These are phyloP conservation scores for Puccinia coronata DNA, from an alignment of 1,284 basidiomycete genomes.

Conservation along the genomic window DNA sequence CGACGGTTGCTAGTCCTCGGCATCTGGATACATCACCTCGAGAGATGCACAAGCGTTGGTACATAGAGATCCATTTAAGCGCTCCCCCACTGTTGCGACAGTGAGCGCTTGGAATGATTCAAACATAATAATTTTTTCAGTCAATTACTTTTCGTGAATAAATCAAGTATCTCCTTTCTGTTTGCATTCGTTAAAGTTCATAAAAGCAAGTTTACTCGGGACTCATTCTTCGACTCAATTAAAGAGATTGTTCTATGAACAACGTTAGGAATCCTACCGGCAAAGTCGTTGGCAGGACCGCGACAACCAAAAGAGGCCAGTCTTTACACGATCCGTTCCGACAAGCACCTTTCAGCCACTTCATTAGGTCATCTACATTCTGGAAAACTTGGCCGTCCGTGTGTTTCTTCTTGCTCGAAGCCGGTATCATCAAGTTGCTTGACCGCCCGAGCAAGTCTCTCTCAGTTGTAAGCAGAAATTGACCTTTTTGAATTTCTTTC, in stretches of 20 bases:
- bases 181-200: neutral
- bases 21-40: neutral
- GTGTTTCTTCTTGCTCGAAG: conserved; percentile 18
- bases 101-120: neutral
- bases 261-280: conserved; percentile 32
- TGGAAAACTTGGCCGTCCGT: conserved; percentile 47
- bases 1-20: neutral
- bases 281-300: conserved; percentile 22
- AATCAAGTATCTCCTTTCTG: neutral
- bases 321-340: conserved; percentile 38
- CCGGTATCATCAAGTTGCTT: conserved; percentile 3
- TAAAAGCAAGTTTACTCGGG: neutral
- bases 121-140: too few species aligned
- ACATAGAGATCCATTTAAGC: neutral
- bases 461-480: conserved; percentile 14
- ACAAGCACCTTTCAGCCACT: conserved; percentile 21
- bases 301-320: conserved; percentile 21
- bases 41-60: neutral
- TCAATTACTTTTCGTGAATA: neutral
- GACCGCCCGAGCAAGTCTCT: conserved; percentile 33
- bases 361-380: conserved; percentile 39
- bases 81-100: neutral
- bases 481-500: neutral
- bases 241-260: neutral
- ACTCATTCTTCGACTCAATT: neutral